Conservation (phyloP, 108 stramenopile genomes). For the Chaetoceros tenuissimus region DNA sequence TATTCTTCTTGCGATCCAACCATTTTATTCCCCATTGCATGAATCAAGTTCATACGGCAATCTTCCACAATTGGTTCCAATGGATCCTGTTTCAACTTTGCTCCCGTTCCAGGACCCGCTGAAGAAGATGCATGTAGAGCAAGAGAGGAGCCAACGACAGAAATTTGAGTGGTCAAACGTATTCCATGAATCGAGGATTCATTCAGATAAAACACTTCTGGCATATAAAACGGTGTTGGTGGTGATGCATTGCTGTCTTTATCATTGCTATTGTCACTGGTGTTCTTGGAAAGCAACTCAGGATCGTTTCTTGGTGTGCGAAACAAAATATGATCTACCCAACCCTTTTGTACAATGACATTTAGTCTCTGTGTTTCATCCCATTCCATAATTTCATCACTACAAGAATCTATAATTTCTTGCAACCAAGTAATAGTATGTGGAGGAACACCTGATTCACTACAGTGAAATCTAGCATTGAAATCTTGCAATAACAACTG, state of each 20-base stretch:
- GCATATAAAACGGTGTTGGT: conserved; percentile 7
- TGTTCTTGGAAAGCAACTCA: neutral
- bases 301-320: neutral
- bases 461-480: neutral
- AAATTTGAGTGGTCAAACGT: conserved; percentile 31
- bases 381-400: neutral
- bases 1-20: conserved; percentile 2
- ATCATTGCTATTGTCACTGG: neutral
- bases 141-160: conserved; percentile 52
- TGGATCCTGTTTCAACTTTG: neutral
- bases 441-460: neutral
- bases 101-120: conserved; percentile 16
- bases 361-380: neutral
- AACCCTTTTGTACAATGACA: conserved; percentile 17
- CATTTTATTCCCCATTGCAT: conserved; percentile 7
- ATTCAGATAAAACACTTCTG: conserved; percentile 50
- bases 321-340: conserved; percentile 50
- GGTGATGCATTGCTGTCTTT: neutral
- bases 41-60: conserved; percentile 4
- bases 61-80: neutral
- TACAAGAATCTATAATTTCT: conserved; percentile 1
- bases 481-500: neutral
- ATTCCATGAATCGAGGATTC: conserved; percentile 19
- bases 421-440: neutral
- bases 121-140: conserved; percentile 39